phyloP scores from a whole-genome alignment of 139 green algal species.

The Micractinium conductrix region DNA sequence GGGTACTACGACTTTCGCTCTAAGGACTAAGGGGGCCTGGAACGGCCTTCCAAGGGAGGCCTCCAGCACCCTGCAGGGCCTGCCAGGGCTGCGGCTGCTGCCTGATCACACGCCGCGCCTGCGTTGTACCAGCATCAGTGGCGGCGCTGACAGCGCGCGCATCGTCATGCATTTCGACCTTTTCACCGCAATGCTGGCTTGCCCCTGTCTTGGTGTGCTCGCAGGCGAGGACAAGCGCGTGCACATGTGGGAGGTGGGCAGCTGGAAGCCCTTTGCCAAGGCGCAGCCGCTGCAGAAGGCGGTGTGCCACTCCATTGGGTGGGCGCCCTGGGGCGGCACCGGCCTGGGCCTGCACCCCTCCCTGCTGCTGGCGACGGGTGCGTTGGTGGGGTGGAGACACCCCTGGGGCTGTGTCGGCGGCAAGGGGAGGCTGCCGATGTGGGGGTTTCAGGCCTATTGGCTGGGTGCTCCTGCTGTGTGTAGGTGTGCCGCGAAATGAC shows the following conservation, averaged over 20 bases:
- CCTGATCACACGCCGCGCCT: neutral
- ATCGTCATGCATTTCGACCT: neutral
- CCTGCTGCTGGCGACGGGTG: constrained; percentile 50
- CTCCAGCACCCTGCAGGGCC: too few species aligned
- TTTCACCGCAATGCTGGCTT: neutral
- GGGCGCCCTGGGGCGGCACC: constrained; percentile 40
- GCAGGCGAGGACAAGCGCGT: constrained; percentile 55
- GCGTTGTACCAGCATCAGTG: too few species aligned
- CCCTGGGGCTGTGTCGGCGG: neutral
- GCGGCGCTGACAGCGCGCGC: too few species aligned
- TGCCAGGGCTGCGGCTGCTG: neutral
- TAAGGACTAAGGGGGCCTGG: too few species aligned
- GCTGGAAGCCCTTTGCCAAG: constrained; percentile 49
- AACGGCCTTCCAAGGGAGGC: too few species aligned
- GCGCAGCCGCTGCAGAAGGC: constrained; percentile 55
- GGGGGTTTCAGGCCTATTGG: too few species aligned
- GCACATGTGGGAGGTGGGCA: constrained; percentile 49
- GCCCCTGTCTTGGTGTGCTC: neutral
- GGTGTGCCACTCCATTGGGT: constrained; percentile 38
- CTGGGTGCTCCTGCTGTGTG: neutral
- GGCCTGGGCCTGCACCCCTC: constrained; percentile 36
- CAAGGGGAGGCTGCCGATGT: neutral
- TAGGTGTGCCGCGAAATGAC: neutral
- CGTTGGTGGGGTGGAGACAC: neutral
- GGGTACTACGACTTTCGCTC: too few species aligned